phyloP scores from a whole-genome alignment of 805 yeast genomes.

The Candida easanensis region DNA sequence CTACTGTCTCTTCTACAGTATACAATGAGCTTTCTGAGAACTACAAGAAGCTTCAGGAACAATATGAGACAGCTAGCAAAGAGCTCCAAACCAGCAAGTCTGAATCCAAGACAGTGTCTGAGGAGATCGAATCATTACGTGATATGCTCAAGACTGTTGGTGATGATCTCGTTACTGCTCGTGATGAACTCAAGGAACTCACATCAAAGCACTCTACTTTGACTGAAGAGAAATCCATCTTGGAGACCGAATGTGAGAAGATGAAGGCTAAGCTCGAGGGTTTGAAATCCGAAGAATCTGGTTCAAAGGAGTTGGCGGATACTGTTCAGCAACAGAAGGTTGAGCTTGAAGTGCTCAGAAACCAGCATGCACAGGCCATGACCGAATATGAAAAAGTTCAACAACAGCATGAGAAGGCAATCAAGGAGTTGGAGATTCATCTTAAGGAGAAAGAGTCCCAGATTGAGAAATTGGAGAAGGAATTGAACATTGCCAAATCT shows the following conservation, averaged over 20 bases:
- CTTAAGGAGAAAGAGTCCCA: constrained; percentile 6
- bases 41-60: neutral
- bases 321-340: constrained; percentile 23
- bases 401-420: constrained; percentile 12
- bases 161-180: constrained; percentile 70
- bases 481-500: constrained; percentile 1
- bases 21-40: neutral
- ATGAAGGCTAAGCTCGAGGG: constrained; percentile 1
- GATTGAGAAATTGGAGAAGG: constrained; percentile 6
- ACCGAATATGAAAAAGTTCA: constrained; percentile 24
- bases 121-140: constrained; percentile 65
- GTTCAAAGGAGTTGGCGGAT: constrained; percentile 9
- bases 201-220: constrained; percentile 7
- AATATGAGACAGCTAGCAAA: constrained; percentile 1
- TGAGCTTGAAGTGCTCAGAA: constrained; percentile 29
- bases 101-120: constrained; percentile 41
- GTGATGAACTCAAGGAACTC: constrained; percentile 49
- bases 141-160: constrained; percentile 81
- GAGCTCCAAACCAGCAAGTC: constrained; percentile 22
- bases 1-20: neutral
- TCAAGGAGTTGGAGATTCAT: constrained; percentile 11
- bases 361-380: constrained; percentile 36
- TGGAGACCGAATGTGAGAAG: neutral
- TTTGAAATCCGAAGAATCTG: neutral
- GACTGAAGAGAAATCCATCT: constrained; percentile 2